Conservation (phyloP, 2,329 filamentous ascomycete genomes). For the Fusarium gaditjirri region DNA sequence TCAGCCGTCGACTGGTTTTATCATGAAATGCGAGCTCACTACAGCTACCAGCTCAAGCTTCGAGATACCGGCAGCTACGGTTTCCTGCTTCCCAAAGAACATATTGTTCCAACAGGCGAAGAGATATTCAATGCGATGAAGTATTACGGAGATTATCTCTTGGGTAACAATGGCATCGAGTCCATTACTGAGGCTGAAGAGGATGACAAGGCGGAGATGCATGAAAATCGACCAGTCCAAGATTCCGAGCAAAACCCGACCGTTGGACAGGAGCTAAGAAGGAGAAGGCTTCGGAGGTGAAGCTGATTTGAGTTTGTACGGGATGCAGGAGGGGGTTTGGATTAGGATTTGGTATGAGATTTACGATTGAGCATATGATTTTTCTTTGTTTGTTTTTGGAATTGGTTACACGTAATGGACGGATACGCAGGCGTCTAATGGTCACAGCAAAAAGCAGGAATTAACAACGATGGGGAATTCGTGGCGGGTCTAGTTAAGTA, state of each 20-base stretch:
- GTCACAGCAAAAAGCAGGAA: slow-evolving; percentile 23
- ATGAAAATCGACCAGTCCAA: not conserved
- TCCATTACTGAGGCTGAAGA: slow-evolving; percentile 44
- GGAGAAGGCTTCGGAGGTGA: slow-evolving; percentile 44
- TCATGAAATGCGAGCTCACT: slow-evolving; percentile 82
- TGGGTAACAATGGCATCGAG: slow-evolving; percentile 76
- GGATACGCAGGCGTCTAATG: slow-evolving; percentile 31
- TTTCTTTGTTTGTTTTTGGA: not conserved
- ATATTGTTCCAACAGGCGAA: slow-evolving; percentile 89
- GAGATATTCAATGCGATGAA: slow-evolving; percentile 86
- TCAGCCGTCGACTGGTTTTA: slow-evolving; percentile 97
- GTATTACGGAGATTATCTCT: slow-evolving; percentile 83
- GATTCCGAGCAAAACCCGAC: slow-evolving; percentile 23
- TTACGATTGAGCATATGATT: slow-evolving; percentile 33
- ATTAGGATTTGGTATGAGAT: slow-evolving; percentile 14
- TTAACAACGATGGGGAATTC: slow-evolving; percentile 21
- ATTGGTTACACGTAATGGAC: slow-evolving; percentile 8
- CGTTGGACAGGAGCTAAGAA: slow-evolving; percentile 46
- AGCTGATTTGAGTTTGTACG: not conserved
- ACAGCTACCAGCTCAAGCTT: slow-evolving; percentile 93
- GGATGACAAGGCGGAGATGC: slow-evolving; percentile 31
- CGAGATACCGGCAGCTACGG: slow-evolving; percentile 94
- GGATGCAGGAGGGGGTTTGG: not conserved
- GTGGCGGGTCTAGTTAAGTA: slow-evolving; percentile 18
- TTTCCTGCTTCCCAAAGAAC: slow-evolving; percentile 85